phyloP scores from a whole-genome alignment of 2,329 filamentous ascomycete genomes.

The Colletotrichum siamense region DNA sequence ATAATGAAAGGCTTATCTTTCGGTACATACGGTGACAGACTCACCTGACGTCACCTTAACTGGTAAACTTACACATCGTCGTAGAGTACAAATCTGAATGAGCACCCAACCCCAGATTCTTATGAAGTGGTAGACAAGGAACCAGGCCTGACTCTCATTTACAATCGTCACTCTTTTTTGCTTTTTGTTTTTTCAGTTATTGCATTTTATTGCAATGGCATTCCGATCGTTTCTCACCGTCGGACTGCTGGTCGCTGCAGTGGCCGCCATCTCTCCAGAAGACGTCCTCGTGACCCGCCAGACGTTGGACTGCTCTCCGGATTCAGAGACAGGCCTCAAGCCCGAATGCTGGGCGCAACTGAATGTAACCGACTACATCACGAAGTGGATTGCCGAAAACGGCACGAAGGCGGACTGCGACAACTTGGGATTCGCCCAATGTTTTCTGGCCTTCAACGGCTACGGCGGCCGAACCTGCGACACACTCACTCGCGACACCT shows the following conservation, averaged over 20 bases:
- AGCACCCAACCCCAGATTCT: not conserved
- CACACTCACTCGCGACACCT: conserved; percentile 28
- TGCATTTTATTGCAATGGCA: not conserved
- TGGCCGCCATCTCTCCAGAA: not conserved
- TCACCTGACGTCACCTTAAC: not conserved
- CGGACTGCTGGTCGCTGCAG: not conserved
- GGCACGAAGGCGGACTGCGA: conserved; percentile 28
- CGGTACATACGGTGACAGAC: not conserved
- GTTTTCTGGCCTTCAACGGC: conserved; percentile 30
- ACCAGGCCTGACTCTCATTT: not conserved
- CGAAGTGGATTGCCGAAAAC: conserved; percentile 28
- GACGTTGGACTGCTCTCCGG: not conserved
- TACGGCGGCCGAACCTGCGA: conserved; percentile 30
- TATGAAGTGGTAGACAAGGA: not conserved
- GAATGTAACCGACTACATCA: conserved; percentile 28
- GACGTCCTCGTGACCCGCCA: not conserved
- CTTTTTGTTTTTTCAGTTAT: not conserved
- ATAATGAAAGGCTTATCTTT: not conserved
- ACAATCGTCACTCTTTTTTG: not conserved
- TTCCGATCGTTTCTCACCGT: not conserved
- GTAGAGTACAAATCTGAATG: not conserved
- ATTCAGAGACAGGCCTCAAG: conserved; percentile 22
- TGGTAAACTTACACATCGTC: not conserved
- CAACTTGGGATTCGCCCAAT: conserved; percentile 30
- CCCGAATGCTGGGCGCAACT: conserved; percentile 27